Conservation (phyloP, 2,329 filamentous ascomycete genomes). For the Tolypocladium guangdongense region DNA sequence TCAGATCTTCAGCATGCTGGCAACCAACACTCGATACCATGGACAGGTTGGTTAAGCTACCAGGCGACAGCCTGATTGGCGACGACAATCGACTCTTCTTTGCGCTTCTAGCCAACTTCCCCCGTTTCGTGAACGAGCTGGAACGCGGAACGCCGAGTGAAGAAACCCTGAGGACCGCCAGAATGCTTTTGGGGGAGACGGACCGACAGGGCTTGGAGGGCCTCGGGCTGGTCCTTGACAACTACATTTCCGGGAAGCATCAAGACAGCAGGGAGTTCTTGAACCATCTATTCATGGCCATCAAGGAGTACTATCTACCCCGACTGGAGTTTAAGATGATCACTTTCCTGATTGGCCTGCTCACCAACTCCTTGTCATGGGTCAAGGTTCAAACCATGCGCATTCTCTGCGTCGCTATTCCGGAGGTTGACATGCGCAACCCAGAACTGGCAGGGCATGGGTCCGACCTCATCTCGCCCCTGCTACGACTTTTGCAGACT, state of each 20-base stretch:
- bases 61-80: slow-evolving; percentile 71
- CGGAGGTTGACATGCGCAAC: slow-evolving; percentile 86
- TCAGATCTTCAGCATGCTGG: slow-evolving; percentile 76
- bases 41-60: slow-evolving; percentile 67
- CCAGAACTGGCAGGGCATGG: slow-evolving; percentile 83
- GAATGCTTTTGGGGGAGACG: slow-evolving; percentile 59
- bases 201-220: slow-evolving; percentile 58
- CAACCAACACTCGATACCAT: slow-evolving; percentile 67
- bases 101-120: slow-evolving; percentile 82
- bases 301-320: slow-evolving; percentile 72
- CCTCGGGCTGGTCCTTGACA: slow-evolving; percentile 58
- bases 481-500: slow-evolving; percentile 80
- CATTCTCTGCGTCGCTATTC: slow-evolving; percentile 73
- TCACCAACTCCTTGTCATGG: slow-evolving; percentile 83
- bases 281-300: slow-evolving; percentile 57
- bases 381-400: slow-evolving; percentile 91
- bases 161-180: slow-evolving; percentile 51
- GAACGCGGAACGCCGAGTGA: slow-evolving; percentile 51
- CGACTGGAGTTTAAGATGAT: slow-evolving; percentile 73
- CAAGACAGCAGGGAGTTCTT: slow-evolving; percentile 66
- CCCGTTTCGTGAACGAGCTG: slow-evolving; percentile 70
- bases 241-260: slow-evolving; percentile 58
- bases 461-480: slow-evolving; percentile 86
- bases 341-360: slow-evolving; percentile 79
- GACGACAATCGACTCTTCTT: slow-evolving; percentile 75